These are phyloP conservation scores for Wickerhamomyces chaumierensis DNA, from an alignment of 805 yeast genomes.

Conservation along the genomic window DNA sequence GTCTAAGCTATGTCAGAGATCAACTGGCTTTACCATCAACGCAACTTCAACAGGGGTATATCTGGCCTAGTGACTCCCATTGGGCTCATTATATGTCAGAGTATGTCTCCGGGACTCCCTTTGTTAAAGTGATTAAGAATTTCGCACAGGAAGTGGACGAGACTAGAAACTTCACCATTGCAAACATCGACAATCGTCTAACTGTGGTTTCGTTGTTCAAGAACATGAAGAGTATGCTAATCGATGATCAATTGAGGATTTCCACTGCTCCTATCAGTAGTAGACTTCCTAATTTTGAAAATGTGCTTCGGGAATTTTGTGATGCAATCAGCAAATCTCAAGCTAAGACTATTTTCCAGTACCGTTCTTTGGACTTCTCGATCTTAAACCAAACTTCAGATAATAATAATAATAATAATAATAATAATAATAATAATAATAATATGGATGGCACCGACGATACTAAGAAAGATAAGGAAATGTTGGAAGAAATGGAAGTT, in stretches of 20 bases:
- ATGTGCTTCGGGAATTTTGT: conserved; percentile 44
- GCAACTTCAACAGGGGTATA: conserved; percentile 45
- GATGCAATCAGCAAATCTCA: conserved; percentile 19
- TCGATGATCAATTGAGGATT: conserved; percentile 46
- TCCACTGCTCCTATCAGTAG: conserved; percentile 53
- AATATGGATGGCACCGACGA: no score
- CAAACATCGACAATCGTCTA: conserved; percentile 26
- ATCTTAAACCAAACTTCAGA: no score
- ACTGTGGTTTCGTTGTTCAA: conserved; percentile 30
- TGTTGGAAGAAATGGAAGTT: conserved; percentile 35
- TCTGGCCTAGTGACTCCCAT: conserved; percentile 76
- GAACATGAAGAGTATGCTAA: conserved; percentile 28
- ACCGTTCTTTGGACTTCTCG: conserved; percentile 13
- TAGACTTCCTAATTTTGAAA: conserved; percentile 29
- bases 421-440: no score
- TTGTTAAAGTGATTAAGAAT: conserved; percentile 33
- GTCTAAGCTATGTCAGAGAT: conserved; percentile 31
- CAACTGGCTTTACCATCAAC: conserved; percentile 41
- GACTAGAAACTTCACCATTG: conserved; percentile 22
- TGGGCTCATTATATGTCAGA: conserved; percentile 56
- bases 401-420: no score
- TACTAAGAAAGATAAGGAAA: conserved; percentile 1
- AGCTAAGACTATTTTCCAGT: conserved; percentile 48
- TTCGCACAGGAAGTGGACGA: conserved; percentile 30
- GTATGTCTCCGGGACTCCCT: conserved; percentile 38